These are phyloP conservation scores for Speleostelium caveatum DNA, from an alignment of 78 protist species.

Conservation along the genomic window DNA sequence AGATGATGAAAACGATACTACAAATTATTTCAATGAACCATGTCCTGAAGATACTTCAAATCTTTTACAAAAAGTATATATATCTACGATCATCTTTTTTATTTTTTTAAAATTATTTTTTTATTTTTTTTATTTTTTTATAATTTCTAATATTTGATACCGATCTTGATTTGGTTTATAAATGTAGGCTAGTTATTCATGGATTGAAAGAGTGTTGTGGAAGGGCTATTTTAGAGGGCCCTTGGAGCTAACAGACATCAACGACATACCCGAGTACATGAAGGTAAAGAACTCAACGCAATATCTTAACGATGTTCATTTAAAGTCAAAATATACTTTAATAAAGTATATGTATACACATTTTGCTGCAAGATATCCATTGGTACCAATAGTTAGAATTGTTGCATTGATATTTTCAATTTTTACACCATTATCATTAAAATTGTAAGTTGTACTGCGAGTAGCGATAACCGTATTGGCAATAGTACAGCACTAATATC, in stretches of 20 bases:
- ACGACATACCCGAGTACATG: background rate
- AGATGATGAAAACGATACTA: background rate
- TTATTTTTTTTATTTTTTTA: background rate
- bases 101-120: background rate
- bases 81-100: background rate
- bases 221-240: conserved; percentile 39
- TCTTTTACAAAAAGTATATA: background rate
- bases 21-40: background rate
- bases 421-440: conserved; percentile 30
- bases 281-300: background rate
- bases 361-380: conserved; percentile 3
- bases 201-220: conserved; percentile 27
- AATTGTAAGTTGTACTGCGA: conserved; percentile 14
- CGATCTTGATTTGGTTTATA: background rate
- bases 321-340: conserved; percentile 1
- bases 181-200: background rate
- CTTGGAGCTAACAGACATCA: conserved; percentile 23
- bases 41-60: conserved; percentile 10
- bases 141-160: background rate
- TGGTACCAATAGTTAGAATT: background rate
- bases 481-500: background rate
- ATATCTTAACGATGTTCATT: background rate
- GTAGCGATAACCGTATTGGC: background rate
- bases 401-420: conserved; percentile 14
- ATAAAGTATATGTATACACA: conserved; percentile 23